Evolutionary conservation across 306 rosid genomes (phyloP).

Genomic region (Sophora flavescens): DNA sequence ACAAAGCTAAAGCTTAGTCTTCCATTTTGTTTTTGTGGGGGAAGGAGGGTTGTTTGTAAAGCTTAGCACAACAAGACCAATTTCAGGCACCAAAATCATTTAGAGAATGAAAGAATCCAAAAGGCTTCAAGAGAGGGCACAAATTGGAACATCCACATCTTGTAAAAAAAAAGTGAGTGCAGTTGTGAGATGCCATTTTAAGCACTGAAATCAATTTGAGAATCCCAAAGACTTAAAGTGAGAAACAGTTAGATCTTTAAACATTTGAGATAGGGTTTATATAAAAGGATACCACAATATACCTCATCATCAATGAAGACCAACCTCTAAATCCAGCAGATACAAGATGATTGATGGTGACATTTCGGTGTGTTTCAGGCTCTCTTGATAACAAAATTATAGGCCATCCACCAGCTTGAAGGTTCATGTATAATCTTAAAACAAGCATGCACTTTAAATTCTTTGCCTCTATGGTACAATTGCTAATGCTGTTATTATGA

Average conservation of each 20-base stretch:
- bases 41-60: background rate
- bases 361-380: conserved; percentile 51
- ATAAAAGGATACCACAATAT: conserved; percentile 37
- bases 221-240: conserved; percentile 3
- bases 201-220: conserved; percentile 19
- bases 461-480: conserved; percentile 59
- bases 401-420: conserved; percentile 79
- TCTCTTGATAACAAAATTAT: conserved; percentile 76
- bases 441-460: conserved; percentile 61
- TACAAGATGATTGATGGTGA: conserved; percentile 59
- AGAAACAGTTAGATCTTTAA: conserved; percentile 21
- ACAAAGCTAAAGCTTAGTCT: background rate
- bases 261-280: conserved; percentile 25
- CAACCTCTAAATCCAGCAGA: conserved; percentile 70
- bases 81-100: background rate
- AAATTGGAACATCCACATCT: background rate
- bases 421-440: conserved; percentile 60
- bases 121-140: background rate
- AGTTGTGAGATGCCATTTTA: too few relatives aligned
- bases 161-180: too few relatives aligned
- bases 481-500: conserved; percentile 49
- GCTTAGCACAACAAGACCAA: background rate
- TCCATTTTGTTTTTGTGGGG: background rate
- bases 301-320: conserved; percentile 87
- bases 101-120: background rate